Evolutionary conservation across 2,329 filamentous ascomycete genomes (phyloP).

Genomic region (Juglanconis sp.): DNA sequence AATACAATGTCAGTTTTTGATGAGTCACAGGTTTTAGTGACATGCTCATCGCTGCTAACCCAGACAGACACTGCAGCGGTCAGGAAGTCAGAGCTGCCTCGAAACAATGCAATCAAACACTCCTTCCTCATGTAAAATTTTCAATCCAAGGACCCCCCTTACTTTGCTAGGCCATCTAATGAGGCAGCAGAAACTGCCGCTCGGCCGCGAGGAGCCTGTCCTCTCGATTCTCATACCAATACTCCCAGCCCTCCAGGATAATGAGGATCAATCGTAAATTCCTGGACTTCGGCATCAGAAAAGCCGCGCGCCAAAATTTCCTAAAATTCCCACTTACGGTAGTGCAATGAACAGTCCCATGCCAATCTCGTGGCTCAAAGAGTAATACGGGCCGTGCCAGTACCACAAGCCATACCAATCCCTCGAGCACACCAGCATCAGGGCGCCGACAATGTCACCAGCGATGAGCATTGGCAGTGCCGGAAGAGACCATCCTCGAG

Average conservation of each 20-base stretch:
- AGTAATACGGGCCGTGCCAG: slow-evolving; percentile 17
- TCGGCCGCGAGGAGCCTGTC: slow-evolving; percentile 12
- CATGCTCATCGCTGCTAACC: too few species aligned
- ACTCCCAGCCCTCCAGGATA: background rate
- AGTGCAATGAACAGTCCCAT: slow-evolving; percentile 13
- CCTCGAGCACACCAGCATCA: slow-evolving; percentile 14
- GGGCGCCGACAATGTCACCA: slow-evolving; percentile 5
- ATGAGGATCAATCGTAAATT: slow-evolving; percentile 10
- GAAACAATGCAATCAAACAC: too few species aligned
- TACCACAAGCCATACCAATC: slow-evolving; percentile 18
- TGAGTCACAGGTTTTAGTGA: too few species aligned
- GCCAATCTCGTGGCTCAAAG: slow-evolving; percentile 14
- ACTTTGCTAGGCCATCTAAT: background rate
- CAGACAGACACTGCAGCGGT: too few species aligned
- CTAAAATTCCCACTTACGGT: background rate
- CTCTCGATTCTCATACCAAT: slow-evolving; percentile 9
- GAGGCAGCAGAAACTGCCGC: slow-evolving; percentile 4
- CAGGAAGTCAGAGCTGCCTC: background rate
- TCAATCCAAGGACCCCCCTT: too few species aligned
- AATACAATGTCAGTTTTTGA: too few species aligned
- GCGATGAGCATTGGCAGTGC: slow-evolving; percentile 10
- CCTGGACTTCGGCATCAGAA: background rate
- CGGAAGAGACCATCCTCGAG: slow-evolving; percentile 9
- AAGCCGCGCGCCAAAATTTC: background rate
- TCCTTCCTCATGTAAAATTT: background rate